Conservation (phyloP, 2,329 filamentous ascomycete species). For the Epichloe bromicola region DNA sequence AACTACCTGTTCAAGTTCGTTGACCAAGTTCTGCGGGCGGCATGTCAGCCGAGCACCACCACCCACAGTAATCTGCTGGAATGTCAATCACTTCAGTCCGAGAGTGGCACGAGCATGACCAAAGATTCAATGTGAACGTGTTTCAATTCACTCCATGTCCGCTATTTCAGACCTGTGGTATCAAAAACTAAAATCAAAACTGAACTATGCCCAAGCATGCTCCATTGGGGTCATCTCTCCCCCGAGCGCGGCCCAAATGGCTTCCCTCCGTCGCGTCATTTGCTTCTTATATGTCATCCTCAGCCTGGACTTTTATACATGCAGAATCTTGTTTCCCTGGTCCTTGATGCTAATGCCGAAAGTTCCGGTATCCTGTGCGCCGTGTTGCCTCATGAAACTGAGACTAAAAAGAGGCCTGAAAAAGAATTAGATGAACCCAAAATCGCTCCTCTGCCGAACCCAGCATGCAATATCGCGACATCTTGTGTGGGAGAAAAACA, state of each 20-base stretch:
- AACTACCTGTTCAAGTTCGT: too few relatives aligned
- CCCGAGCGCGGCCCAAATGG: background rate
- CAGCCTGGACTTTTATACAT: background rate
- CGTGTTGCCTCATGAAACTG: background rate
- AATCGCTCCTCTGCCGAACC: slow-evolving; percentile 2
- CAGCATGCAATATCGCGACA: slow-evolving; percentile 5
- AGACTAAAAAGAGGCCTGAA: background rate
- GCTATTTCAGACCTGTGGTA: background rate
- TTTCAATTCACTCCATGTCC: background rate
- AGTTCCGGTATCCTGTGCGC: slow-evolving; percentile 3
- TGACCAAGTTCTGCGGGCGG: too few relatives aligned
- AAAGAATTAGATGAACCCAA: background rate
- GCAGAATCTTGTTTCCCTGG: slow-evolving; percentile 1
- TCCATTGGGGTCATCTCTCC: background rate
- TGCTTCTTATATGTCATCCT: background rate
- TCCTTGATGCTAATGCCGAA: slow-evolving; percentile 1
- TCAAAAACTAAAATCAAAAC: slow-evolving; percentile 1
- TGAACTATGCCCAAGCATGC: background rate
- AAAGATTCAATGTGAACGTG: background rate
- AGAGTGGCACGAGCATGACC: background rate
- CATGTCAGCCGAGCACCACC: too few relatives aligned
- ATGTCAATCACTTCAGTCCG: background rate
- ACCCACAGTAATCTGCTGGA: too few relatives aligned
- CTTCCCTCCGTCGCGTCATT: background rate
- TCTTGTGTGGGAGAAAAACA: background rate